Evolutionary conservation across 306 rosid species (phyloP), one percentile per base, ranked within the genome.

Genomic region (Malus sieversii): DNA sequence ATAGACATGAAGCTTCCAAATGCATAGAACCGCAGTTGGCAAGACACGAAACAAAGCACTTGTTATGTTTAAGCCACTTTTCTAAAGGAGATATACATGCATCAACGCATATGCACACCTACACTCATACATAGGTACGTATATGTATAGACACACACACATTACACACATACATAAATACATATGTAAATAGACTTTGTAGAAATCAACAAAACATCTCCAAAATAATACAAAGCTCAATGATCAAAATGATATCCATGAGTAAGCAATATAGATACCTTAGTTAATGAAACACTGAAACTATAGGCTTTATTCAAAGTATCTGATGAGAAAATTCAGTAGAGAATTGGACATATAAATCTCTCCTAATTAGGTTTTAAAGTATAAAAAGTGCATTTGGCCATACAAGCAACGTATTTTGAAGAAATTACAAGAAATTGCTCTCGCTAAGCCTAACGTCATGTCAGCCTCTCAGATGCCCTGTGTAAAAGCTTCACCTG

Each of bases 361-460:
- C 48, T 42, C 72, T 58, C 30, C 13, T 38, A 29, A 53, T 76
- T 59, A 71, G 57, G 60, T 32, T 66, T 64, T 25, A 6, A 66
- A 33, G 68, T 9, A 20, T 32, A 57, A 66, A 53, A 66, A 45
- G 67, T 25, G 32, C 25, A 38, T 27, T 57, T 35, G 23, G 66
- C 65, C 40, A 51, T 57, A 15, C 30, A 65, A 81, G 66, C 75
- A 66, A 67, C 25, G 59, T n/a, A 63, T 79, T 79, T 51, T 77
- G 40, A n/a, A 71, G 70, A 58, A 67, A 67, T 42, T 77, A 40
- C 4, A 6, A 59, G 60, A 74, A 72, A 42, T 53, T 25, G 78
- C 30, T 8, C 53, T 44, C 6, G 74, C 42, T 70, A 45, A 29
- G 45, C 52, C 52, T 71, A 60, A 53, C 23, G 48, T 68, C 48